Percentiles rank a stretch among this genome's conserved stretches.
These are phyloP conservation scores for Melanopsichium pennsylvanicum DNA, from an alignment of 1,284 basidiomycete genomes.

Conservation along the genomic window DNA sequence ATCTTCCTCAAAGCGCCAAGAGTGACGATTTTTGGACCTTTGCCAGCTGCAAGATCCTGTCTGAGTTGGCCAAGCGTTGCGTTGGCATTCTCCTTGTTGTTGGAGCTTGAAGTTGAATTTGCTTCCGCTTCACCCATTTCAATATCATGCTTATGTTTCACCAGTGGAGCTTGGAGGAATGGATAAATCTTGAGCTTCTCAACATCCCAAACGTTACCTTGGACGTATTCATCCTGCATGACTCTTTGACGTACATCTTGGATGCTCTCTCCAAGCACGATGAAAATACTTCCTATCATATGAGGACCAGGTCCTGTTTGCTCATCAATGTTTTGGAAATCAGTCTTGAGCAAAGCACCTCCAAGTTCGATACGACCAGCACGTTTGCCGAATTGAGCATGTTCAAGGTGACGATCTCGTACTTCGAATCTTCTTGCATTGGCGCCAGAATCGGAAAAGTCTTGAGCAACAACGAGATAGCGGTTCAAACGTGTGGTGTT, in stretches of 20 bases:
- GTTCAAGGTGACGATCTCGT: constrained; percentile 49
- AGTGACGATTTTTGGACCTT: constrained; percentile 40
- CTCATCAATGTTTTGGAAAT: constrained; percentile 45
- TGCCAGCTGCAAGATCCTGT: constrained; percentile 39
- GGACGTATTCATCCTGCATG: constrained; percentile 48
- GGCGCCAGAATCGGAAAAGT: constrained; percentile 35
- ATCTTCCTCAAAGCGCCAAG: constrained; percentile 40
- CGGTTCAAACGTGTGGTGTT: constrained; percentile 29
- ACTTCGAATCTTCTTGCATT: constrained; percentile 51
- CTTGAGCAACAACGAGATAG: constrained; percentile 51
- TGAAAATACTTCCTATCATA: constrained; percentile 44
- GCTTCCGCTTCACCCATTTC: background rate
- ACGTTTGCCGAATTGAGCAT: constrained; percentile 42
- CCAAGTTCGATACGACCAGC: constrained; percentile 51
- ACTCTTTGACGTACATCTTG: constrained; percentile 42
- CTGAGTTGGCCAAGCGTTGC: constrained; percentile 40
- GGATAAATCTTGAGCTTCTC: constrained; percentile 45
- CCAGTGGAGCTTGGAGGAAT: constrained; percentile 46
- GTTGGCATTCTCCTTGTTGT: constrained; percentile 15
- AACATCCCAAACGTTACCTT: constrained; percentile 46
- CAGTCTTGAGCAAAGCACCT: constrained; percentile 45
- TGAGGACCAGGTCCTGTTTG: constrained; percentile 33
- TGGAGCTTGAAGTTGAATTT: background rate
- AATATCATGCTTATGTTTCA: background rate
- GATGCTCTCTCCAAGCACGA: constrained; percentile 51